phyloP scores from a whole-genome alignment of 2,329 filamentous ascomycete species.

The Colletotrichum noveboracense region DNA sequence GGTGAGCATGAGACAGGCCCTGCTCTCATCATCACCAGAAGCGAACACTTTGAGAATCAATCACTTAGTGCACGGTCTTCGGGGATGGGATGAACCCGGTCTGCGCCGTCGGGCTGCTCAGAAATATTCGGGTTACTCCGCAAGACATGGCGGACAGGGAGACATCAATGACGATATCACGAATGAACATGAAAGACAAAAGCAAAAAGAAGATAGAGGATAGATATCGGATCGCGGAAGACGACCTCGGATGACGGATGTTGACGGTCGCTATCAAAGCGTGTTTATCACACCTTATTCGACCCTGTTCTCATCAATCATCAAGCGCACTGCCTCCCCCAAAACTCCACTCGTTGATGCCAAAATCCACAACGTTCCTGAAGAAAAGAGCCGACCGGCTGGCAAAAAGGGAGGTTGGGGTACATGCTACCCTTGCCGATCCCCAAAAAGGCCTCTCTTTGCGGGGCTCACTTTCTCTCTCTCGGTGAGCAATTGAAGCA shows the following conservation, averaged over 20 bases:
- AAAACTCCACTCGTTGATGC: background rate
- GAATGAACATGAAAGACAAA: background rate
- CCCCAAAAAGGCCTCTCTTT: background rate
- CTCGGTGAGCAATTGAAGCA: background rate
- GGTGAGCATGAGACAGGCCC: background rate
- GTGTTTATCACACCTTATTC: background rate
- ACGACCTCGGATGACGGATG: background rate
- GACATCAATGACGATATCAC: background rate
- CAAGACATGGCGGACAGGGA: background rate
- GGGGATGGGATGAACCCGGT: background rate
- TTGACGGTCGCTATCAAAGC: background rate
- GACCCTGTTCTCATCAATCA: background rate
- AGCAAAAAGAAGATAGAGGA: background rate
- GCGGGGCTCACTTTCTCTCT: background rate
- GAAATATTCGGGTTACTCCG: background rate
- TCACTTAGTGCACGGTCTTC: background rate
- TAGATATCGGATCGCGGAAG: conserved; percentile 12
- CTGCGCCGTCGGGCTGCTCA: background rate
- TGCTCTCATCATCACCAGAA: background rate
- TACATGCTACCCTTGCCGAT: background rate
- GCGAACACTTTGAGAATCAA: background rate
- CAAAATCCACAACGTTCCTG: background rate
- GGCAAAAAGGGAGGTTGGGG: background rate
- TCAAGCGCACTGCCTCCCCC: background rate
- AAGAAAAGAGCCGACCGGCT: background rate